These are phyloP conservation scores for Sutorius eximius DNA, from an alignment of 1,284 basidiomycete genomes.

Conservation along the genomic window DNA sequence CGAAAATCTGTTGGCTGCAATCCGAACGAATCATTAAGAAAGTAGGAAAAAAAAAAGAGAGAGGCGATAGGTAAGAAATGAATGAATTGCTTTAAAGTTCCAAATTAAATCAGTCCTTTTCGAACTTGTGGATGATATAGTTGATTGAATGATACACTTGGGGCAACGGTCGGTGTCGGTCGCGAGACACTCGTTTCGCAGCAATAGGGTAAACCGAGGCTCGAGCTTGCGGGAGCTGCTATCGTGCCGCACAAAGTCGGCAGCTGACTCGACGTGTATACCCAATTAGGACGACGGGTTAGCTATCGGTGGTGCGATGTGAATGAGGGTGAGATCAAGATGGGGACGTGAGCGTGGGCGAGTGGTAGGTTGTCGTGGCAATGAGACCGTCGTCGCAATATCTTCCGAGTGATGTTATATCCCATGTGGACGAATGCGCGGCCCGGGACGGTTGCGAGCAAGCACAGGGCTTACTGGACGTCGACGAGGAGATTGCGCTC, in stretches of 20 bases:
- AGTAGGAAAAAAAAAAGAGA: not conserved
- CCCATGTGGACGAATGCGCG: slow-evolving; percentile 1
- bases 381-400: slow-evolving; percentile 13
- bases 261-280: slow-evolving; percentile 14
- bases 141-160: slow-evolving; percentile 24
- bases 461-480: slow-evolving; percentile 52
- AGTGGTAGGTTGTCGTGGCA: slow-evolving; percentile 10
- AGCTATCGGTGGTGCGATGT: slow-evolving; percentile 20
- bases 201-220: not conserved
- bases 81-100: slow-evolving; percentile 8
- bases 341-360: slow-evolving; percentile 9
- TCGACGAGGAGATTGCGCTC: slow-evolving; percentile 88
- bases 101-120: slow-evolving; percentile 23
- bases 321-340: slow-evolving; percentile 17
- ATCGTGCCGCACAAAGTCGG: slow-evolving; percentile 4
- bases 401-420: slow-evolving; percentile 12
- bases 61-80: not conserved
- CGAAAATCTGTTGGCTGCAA: slow-evolving; percentile 16
- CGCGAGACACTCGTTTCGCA: slow-evolving; percentile 11
- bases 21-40: not conserved
- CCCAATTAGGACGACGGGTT: slow-evolving; percentile 30
- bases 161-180: slow-evolving; percentile 14
- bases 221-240: not conserved
- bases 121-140: slow-evolving; percentile 17
- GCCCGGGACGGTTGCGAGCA: slow-evolving; percentile 1